phyloP scores from a whole-genome alignment of 1,139 yeast genomes.

The Spencermartinsiella ligniputridi region DNA sequence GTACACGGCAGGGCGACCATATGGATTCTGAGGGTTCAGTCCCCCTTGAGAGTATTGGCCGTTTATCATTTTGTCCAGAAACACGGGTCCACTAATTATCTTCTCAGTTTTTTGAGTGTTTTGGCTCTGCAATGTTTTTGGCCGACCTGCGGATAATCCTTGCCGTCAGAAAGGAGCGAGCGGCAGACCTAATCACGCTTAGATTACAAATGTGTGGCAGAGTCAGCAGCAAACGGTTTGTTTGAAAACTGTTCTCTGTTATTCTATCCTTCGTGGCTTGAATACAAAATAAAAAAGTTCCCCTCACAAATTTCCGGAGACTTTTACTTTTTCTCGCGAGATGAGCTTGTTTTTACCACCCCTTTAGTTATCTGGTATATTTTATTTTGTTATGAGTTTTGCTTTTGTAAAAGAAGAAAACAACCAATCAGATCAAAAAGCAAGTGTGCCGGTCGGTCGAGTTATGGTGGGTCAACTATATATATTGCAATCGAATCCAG shows the following conservation, averaged over 20 bases:
- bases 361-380: too few relatives aligned
- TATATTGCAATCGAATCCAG: too few relatives aligned
- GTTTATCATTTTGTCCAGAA: background rate
- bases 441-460: background rate
- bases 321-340: background rate
- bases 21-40: conserved; percentile 14
- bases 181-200: too few relatives aligned
- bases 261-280: too few relatives aligned
- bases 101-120: background rate
- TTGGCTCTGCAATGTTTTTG: background rate
- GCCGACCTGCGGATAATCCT: background rate
- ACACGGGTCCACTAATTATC: too few relatives aligned
- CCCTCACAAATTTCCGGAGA: too few relatives aligned
- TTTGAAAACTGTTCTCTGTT: too few relatives aligned
- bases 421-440: background rate
- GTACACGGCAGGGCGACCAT: conserved; percentile 1
- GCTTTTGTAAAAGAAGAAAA: background rate
- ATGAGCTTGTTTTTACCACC: background rate
- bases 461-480: too few relatives aligned
- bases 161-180: background rate
- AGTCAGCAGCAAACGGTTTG: too few relatives aligned
- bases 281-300: too few relatives aligned
- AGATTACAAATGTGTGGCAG: too few relatives aligned
- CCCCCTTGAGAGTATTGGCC: conserved; percentile 2
- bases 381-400: background rate